Evolutionary conservation across 139 green algal genomes (phyloP), one percentile per base, ranked within the genome.

Genomic region (Deuterostichococcus epilithicus): DNA sequence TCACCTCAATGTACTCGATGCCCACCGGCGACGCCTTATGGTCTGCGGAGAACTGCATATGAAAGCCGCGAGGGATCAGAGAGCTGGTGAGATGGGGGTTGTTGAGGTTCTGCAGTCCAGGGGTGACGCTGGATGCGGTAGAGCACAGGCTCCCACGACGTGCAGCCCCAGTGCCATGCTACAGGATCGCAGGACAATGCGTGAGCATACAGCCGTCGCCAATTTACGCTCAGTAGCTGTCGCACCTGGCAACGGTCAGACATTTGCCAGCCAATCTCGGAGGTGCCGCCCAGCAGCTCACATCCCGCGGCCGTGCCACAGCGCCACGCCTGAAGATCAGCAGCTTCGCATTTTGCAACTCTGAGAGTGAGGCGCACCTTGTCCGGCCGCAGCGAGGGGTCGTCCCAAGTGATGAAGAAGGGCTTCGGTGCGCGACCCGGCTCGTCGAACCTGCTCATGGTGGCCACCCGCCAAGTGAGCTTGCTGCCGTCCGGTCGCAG

Each of bases 321-420:
- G n/a, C n/a, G n/a, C n/a, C n/a, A n/a, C n/a, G n/a, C n/a, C n/a
- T n/a, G n/a, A 25, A 63, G 13, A n/a, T 25, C 52, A 63, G 52
- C 52, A 63, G 10, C 26, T 23, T 25, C 52, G 52, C 18, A 23
- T 63, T 13, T n/a, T n/a, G 8, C 52, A 52, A 52, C 8, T 13
- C 42, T 13, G 8, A 52, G 42, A 52, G 42, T 52, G 42, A 52
- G 42, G 42, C 42, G 60, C 22, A 78, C 74, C 74, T 78, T 78
- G 74, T 78, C 74, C 38, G 74, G 74, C 36, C 74, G 74, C 33
- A 66, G 70, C 6, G 26, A 32, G 23, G 63, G 60, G 63, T 78
- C 74, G 63, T 78, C 74, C 74, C 74, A 78, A 35, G 37, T 73
- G 74, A 78, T 78, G 60, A 78, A 78, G 74, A 78, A 78, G 36